Evolutionary conservation across 2,329 filamentous ascomycete species (phyloP).

Genomic region (Claviceps quebecensis): DNA sequence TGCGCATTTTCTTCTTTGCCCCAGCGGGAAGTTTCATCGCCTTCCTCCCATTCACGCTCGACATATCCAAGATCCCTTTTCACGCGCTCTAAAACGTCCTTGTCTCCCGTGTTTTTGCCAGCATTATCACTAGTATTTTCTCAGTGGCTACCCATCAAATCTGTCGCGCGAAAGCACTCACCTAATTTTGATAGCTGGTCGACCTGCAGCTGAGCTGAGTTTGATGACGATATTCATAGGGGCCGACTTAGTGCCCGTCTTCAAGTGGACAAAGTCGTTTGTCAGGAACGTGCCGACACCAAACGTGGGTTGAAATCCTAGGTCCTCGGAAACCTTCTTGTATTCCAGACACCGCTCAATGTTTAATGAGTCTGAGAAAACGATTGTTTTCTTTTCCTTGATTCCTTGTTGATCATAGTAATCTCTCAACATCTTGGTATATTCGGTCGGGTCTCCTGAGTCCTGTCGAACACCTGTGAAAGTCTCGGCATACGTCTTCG

Average conservation of each 20-base stretch:
- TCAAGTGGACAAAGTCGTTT: conserved; percentile 72
- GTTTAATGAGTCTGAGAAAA: conserved; percentile 91
- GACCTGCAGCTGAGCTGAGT: conserved; percentile 68
- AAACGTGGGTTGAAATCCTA: conserved; percentile 75
- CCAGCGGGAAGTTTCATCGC: conserved; percentile 77
- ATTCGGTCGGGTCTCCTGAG: conserved; percentile 71
- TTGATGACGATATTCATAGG: conserved; percentile 98
- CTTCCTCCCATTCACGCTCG: conserved; percentile 70
- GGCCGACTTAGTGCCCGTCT: conserved; percentile 66
- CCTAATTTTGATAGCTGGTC: conserved; percentile 80
- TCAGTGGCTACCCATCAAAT: conserved; percentile 8
- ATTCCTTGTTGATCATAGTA: conserved; percentile 72
- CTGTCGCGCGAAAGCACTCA: conserved; percentile 9
- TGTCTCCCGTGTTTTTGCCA: conserved; percentile 88
- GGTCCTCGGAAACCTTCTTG: conserved; percentile 65
- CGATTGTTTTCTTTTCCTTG: conserved; percentile 69
- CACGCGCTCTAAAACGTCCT: conserved; percentile 62
- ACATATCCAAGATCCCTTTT: conserved; percentile 78
- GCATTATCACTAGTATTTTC: conserved; percentile 49
- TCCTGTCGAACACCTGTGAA: conserved; percentile 82
- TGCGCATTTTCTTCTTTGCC: conserved; percentile 33
- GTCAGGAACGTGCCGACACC: conserved; percentile 93
- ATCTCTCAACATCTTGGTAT: conserved; percentile 61
- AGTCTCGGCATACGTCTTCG: conserved; percentile 61
- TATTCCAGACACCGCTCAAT: conserved; percentile 86